phyloP scores from a whole-genome alignment of 176 grass and related monocot species.

The Aegilops speltoides region DNA sequence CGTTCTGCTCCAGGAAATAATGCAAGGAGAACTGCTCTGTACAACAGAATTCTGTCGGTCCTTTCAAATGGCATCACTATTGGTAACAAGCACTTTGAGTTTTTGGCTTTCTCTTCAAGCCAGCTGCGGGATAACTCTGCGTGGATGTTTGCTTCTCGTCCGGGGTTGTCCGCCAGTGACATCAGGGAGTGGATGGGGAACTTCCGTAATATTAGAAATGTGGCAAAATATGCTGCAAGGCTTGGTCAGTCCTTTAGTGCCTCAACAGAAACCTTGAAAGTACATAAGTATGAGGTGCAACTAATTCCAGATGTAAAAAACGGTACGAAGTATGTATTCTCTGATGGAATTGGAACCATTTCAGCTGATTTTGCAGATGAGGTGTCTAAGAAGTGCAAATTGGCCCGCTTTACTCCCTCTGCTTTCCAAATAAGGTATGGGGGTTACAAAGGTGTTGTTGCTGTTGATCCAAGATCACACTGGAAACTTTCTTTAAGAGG shows the following conservation, averaged over 20 bases:
- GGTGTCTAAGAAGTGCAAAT: constrained; percentile 70
- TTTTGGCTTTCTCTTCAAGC: constrained; percentile 95
- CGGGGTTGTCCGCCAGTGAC: constrained; percentile 45
- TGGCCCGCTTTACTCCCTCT: constrained; percentile 65
- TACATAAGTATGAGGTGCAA: constrained; percentile 48
- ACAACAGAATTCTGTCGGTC: constrained; percentile 68
- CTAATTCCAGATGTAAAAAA: constrained; percentile 70
- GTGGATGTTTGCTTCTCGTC: constrained; percentile 85
- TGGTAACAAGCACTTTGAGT: constrained; percentile 79
- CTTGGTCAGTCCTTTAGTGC: constrained; percentile 91
- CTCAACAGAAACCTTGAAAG: constrained; percentile 76
- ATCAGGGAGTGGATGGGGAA: constrained; percentile 91
- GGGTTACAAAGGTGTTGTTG: constrained; percentile 88
- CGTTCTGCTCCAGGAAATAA: constrained; percentile 33
- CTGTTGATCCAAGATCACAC: constrained; percentile 62
- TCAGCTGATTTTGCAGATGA: constrained; percentile 66
- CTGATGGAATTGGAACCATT: constrained; percentile 94
- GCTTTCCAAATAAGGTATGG: constrained; percentile 95
- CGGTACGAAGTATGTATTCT: constrained; percentile 60
- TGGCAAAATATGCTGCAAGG: constrained; percentile 92
- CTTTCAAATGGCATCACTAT: constrained; percentile 74
- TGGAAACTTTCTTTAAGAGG: constrained; percentile 78
- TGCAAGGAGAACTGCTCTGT: constrained; percentile 58
- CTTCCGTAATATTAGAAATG: constrained; percentile 74
- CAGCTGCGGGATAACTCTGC: constrained; percentile 88